These are phyloP conservation scores for Lignosus rhinocerotis DNA, from an alignment of 1,284 basidiomycete genomes.

Conservation along the genomic window DNA sequence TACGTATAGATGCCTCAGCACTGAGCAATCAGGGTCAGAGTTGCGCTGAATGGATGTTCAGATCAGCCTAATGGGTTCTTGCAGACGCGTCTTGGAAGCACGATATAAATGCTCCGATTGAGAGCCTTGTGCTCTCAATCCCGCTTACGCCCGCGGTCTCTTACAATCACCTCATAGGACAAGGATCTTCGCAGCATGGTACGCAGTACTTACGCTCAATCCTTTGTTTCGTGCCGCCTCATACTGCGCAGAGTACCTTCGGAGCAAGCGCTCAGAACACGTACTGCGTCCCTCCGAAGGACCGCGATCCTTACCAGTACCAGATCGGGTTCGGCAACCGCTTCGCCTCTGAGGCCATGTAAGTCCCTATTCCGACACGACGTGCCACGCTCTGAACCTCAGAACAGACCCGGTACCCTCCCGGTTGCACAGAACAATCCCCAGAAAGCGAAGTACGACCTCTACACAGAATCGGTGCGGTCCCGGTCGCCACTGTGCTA, in stretches of 20 bases:
- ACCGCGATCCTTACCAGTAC: slow-evolving; percentile 57
- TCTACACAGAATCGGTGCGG: slow-evolving; percentile 61
- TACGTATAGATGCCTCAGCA: background rate
- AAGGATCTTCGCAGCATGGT: too few relatives aligned
- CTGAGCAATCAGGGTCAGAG: background rate
- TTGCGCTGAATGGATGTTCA: background rate
- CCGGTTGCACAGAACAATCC: slow-evolving; percentile 60
- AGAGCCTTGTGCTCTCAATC: background rate
- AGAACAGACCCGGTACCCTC: slow-evolving; percentile 50
- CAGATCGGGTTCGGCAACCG: slow-evolving; percentile 56
- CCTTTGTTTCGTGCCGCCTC: background rate
- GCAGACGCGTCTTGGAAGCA: slow-evolving; percentile 3
- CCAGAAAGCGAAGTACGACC: slow-evolving; percentile 60
- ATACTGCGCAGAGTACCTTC: slow-evolving; percentile 10
- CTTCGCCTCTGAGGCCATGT: slow-evolving; percentile 57
- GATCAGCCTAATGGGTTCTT: slow-evolving; percentile 13
- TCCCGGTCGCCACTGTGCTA: background rate
- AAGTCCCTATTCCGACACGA: slow-evolving; percentile 21
- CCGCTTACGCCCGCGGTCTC: too few relatives aligned
- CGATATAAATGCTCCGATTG: slow-evolving; percentile 1
- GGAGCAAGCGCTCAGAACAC: slow-evolving; percentile 25
- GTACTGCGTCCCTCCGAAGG: slow-evolving; percentile 40
- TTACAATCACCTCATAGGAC: too few relatives aligned
- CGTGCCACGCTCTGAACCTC: too few relatives aligned
- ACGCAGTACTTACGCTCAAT: too few relatives aligned